phyloP scores from a whole-genome alignment of 108 stramenopile species.

The Cylindrotheca closterium region DNA sequence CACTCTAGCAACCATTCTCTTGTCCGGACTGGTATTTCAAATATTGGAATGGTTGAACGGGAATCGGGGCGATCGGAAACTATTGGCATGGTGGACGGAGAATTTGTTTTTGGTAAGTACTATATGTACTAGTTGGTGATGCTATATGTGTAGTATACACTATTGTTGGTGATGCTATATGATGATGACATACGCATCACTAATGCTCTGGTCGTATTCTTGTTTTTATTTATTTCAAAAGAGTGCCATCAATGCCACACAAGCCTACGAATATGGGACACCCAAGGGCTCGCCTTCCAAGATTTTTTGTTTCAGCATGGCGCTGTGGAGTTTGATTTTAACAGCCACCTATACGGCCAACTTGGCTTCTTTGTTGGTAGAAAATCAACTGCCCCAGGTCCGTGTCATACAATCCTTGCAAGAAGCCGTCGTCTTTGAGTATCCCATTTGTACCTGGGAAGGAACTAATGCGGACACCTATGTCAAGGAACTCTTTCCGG shows the following conservation, averaged over 20 bases:
- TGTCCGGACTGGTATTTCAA: slow-evolving; percentile 22
- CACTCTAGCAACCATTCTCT: slow-evolving; percentile 21
- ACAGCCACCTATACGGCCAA: slow-evolving; percentile 38
- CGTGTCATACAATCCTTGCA: slow-evolving; percentile 23
- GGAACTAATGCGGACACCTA: not conserved
- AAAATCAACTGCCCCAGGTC: slow-evolving; percentile 2
- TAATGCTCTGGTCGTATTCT: not conserved
- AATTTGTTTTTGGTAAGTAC: slow-evolving; percentile 4
- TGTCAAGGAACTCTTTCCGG: slow-evolving; percentile 14
- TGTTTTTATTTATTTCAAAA: slow-evolving; percentile 5
- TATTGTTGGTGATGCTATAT: slow-evolving; percentile 38
- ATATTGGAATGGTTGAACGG: slow-evolving; percentile 18
- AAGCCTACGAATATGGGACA: too few species aligned
- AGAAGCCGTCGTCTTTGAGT: slow-evolving; percentile 12
- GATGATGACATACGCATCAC: too few species aligned
- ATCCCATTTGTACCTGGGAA: slow-evolving; percentile 21
- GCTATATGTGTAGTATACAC: slow-evolving; percentile 16
- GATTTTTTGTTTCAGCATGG: too few species aligned
- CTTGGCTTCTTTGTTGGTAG: slow-evolving; percentile 33
- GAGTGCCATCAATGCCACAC: too few species aligned
- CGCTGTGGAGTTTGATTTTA: too few species aligned
- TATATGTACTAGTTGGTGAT: slow-evolving; percentile 8
- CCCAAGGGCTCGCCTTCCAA: too few species aligned
- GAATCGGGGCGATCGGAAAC: not conserved
- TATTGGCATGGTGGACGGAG: not conserved